These are phyloP conservation scores for Metschnikowia koreensis DNA, from an alignment of 805 yeast species.

Conservation along the genomic window DNA sequence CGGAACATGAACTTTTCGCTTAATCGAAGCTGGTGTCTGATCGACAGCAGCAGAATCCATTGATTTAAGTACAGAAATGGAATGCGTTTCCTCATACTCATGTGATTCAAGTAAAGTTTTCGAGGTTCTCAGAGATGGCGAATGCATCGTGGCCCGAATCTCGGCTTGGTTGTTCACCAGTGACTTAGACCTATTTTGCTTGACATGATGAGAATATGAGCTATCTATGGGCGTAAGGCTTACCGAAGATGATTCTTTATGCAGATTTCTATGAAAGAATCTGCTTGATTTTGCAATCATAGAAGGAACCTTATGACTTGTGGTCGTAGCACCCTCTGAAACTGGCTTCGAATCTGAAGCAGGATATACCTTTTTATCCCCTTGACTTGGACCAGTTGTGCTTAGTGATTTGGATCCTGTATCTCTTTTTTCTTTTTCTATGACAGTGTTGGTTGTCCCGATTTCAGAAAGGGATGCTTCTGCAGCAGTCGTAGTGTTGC, in stretches of 20 bases:
- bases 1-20: neutral
- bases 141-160: neutral
- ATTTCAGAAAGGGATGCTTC: neutral
- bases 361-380: neutral
- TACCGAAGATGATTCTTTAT: neutral
- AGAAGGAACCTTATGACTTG: constrained; percentile 11
- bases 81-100: neutral
- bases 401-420: neutral
- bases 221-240: constrained; percentile 16
- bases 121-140: neutral
- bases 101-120: neutral
- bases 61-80: neutral
- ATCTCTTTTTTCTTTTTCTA: neutral
- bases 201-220: constrained; percentile 34
- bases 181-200: constrained; percentile 26
- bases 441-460: neutral
- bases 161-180: neutral
- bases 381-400: neutral
- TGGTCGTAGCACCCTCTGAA: neutral
- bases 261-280: constrained; percentile 13
- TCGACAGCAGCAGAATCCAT: neutral
- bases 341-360: neutral
- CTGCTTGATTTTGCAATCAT: constrained; percentile 17
- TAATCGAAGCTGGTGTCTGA: neutral
- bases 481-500: neutral